A percentile compares a stretch with the other conserved stretches of the same genome.
These are phyloP conservation scores for Iris macrosiphon DNA, from an alignment of 106 monocot species.

Conservation along the genomic window DNA sequence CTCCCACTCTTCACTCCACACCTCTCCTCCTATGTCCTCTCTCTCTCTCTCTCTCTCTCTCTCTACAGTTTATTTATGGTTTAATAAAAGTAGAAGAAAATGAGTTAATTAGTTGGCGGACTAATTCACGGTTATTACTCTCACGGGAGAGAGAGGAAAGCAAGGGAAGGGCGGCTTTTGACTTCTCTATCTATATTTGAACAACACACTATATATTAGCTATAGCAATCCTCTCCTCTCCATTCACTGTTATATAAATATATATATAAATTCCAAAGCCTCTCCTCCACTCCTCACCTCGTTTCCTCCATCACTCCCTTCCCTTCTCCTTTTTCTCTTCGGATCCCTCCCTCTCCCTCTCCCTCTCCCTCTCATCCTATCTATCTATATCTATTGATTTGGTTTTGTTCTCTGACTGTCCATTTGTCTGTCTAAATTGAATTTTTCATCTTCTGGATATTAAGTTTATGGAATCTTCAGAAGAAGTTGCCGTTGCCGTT, in stretches of 20 bases:
- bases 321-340: background rate
- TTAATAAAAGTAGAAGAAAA: no score
- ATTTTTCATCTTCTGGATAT: background rate
- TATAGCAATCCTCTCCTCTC: background rate
- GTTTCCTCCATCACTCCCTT: background rate
- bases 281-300: no score
- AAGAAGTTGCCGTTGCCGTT: background rate
- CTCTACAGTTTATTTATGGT: no score
- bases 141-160: background rate
- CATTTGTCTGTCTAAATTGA: background rate
- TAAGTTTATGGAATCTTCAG: constrained; percentile 2
- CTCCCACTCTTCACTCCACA: constrained; percentile 9
- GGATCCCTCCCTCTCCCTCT: background rate
- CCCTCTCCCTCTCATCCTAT: constrained; percentile 4
- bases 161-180: constrained; percentile 22
- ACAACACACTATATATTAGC: background rate
- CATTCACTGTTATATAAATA: constrained; percentile 1
- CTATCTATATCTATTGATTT: background rate
- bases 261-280: no score
- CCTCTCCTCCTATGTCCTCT: background rate
- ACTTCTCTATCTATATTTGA: background rate
- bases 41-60: no score
- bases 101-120: constrained; percentile 15
- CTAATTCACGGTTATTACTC: constrained; percentile 17
- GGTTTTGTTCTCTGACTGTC: no score